phyloP scores from a whole-genome alignment of 78 protist species.

The Ministeria vibrans region DNA sequence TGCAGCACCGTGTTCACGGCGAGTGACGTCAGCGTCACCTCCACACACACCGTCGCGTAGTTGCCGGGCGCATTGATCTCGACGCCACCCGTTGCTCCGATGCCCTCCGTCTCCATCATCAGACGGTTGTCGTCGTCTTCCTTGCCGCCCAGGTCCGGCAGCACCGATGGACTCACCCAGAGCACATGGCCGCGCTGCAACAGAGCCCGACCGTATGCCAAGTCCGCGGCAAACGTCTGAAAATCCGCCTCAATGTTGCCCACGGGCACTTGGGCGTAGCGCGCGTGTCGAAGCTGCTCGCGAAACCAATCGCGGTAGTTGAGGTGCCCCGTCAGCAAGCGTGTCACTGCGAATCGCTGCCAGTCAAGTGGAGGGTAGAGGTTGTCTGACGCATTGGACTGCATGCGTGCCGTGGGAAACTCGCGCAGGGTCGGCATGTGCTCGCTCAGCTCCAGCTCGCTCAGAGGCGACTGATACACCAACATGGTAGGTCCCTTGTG shows the following conservation, averaged over 20 bases:
- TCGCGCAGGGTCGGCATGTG: background rate
- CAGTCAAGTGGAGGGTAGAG: slow-evolving; percentile 22
- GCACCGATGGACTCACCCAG: slow-evolving; percentile 60
- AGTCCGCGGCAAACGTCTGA: slow-evolving; percentile 32
- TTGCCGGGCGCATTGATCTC: slow-evolving; percentile 41
- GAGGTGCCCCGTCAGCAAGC: background rate
- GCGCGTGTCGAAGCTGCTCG: slow-evolving; percentile 39
- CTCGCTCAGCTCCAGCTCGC: background rate
- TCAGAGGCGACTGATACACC: background rate
- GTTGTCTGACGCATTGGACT: background rate
- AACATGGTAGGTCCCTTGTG: background rate
- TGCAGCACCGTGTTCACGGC: slow-evolving; percentile 73
- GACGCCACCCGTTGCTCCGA: background rate
- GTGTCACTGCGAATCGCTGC: background rate
- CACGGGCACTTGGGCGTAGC: slow-evolving; percentile 65
- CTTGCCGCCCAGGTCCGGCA: slow-evolving; percentile 82
- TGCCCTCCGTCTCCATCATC: background rate
- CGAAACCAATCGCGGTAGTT: slow-evolving; percentile 3
- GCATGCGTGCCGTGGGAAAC: background rate
- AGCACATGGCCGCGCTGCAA: slow-evolving; percentile 24
- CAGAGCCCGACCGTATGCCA: slow-evolving; percentile 40
- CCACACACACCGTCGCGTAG: slow-evolving; percentile 66
- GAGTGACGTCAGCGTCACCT: slow-evolving; percentile 44
- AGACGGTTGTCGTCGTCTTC: slow-evolving; percentile 12
- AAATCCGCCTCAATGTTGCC: slow-evolving; percentile 67